A percentile compares a stretch with the other conserved stretches of the same genome.
Conservation (phyloP, 345 rosid genomes). For the Psidium guajava region DNA sequence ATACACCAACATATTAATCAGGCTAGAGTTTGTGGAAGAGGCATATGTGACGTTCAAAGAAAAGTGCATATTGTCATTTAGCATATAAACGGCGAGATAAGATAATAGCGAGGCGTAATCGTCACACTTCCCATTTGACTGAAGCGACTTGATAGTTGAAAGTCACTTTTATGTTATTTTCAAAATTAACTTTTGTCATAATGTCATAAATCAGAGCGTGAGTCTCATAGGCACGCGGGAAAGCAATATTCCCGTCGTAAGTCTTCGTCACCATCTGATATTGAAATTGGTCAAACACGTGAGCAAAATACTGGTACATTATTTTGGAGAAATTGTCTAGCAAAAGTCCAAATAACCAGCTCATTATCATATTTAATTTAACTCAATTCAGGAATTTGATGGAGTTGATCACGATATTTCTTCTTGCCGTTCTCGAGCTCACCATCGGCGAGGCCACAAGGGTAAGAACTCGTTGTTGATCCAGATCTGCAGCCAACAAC, state of each 20-base stretch:
- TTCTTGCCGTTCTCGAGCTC: too few species aligned
- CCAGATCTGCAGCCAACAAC: too few species aligned
- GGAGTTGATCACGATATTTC: too few species aligned
- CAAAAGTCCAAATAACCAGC: neutral
- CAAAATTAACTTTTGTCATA: too few species aligned
- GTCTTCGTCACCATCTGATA: neutral
- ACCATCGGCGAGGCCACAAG: too few species aligned
- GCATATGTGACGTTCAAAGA: neutral
- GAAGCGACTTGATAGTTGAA: neutral
- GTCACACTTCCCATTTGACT: neutral
- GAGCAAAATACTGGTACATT: too few species aligned
- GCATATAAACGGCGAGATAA: neutral
- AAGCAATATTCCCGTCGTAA: neutral
- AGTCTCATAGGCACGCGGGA: neutral
- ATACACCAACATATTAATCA: too few species aligned
- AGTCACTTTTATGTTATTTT: neutral
- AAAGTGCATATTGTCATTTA: neutral
- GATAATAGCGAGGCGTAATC: too few species aligned
- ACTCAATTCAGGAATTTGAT: too few species aligned
- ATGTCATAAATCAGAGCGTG: neutral
- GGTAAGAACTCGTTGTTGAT: too few species aligned
- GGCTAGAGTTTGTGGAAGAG: neutral
- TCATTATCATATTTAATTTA: too few species aligned
- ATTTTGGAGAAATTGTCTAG: neutral
- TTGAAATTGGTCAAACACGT: neutral